Evolutionary conservation across 164 flowering plant genomes (phyloP).

Genomic region (Sextonia rubra): DNA sequence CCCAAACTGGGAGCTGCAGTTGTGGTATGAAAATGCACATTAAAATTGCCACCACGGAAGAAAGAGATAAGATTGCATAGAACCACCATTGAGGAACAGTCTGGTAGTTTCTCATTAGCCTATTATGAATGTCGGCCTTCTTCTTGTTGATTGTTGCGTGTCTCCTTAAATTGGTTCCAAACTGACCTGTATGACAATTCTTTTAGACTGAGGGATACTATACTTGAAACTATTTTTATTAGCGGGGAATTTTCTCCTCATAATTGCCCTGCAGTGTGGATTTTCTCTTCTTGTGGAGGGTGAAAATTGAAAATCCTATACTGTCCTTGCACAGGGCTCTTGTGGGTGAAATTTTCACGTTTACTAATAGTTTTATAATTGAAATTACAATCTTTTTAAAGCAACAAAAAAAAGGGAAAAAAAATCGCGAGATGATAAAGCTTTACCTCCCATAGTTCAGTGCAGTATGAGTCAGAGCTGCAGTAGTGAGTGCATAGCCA

Average conservation of each 20-base stretch:
- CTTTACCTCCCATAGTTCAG: conserved; percentile 41
- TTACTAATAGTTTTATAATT: no score
- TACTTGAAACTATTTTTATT: no score
- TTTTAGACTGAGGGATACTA: no score
- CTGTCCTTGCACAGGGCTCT: no score
- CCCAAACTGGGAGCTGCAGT: conserved; percentile 93
- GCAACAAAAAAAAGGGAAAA: neutral
- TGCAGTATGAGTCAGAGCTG: conserved; percentile 51
- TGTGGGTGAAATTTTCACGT: no score
- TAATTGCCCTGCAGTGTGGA: conserved; percentile 19
- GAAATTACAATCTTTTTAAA: neutral
- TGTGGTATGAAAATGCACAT: conserved; percentile 68
- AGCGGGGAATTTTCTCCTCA: no score
- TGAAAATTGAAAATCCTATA: no score
- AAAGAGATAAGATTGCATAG: conserved; percentile 44
- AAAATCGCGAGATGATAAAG: neutral
- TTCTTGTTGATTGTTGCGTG: conserved; percentile 65
- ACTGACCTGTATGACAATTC: no score
- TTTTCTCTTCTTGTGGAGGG: no score
- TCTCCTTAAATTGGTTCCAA: conserved; percentile 68
- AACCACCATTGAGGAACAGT: conserved; percentile 87
- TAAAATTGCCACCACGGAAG: conserved; percentile 52
- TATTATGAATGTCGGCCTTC: conserved; percentile 72
- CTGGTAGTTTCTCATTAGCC: conserved; percentile 32
- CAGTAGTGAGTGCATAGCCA: conserved; percentile 45